Base-by-base conservation (phyloP, 129 eudicot genomes). In the Dittrichia graveolens region DNA sequence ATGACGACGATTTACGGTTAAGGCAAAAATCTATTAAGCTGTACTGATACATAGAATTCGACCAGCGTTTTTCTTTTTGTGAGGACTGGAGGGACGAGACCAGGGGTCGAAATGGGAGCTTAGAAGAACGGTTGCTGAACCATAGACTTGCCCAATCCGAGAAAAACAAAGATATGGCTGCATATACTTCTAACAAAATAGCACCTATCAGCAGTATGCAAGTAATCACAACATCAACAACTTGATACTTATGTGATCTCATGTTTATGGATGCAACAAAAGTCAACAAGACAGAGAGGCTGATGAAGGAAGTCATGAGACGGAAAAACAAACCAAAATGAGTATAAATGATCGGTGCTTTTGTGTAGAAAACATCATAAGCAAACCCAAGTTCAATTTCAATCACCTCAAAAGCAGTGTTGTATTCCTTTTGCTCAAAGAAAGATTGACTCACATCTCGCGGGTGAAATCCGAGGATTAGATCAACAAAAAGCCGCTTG, bases 401-500 rank as follows among this genome's bases (percentile, higher is more conserved):
- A 38, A 81, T 81, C 16, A 81, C 82, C 43, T 72, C 75, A 37
- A 76, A 76, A 5, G 79, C 85, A 2, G 58, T 58, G 4, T 72
- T 63, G 50, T 38, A 65, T 8, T 71, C 65, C 8, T 42, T 44
- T 16, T 49, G 24, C 37, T 47, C 79, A 34, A 83, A 79, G 48
- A 70, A 75, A 6, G 66, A 14, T 39, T 37, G 80, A 14, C 87
- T 83, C 35, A 47, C 61, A 9, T 79, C 80, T 35, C 61, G 79
- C 9, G 81, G 84, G 13, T 86, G 76, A 63, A 86, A 86, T 10
- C 85, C 82, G 8, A 86, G 79, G 14, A 86, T 79, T 2, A 74
- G 75, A 61, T 86, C 91, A 5, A 82, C 91, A 46, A 82, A 77
- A 6, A 86, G 79, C 72, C 79, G 69, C 37, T 70, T 83, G 75